Percentiles rank a stretch among this genome's conserved stretches.
phyloP scores from a whole-genome alignment of 495 filamentous ascomycete genomes.

The Lentithecium fluviatile region DNA sequence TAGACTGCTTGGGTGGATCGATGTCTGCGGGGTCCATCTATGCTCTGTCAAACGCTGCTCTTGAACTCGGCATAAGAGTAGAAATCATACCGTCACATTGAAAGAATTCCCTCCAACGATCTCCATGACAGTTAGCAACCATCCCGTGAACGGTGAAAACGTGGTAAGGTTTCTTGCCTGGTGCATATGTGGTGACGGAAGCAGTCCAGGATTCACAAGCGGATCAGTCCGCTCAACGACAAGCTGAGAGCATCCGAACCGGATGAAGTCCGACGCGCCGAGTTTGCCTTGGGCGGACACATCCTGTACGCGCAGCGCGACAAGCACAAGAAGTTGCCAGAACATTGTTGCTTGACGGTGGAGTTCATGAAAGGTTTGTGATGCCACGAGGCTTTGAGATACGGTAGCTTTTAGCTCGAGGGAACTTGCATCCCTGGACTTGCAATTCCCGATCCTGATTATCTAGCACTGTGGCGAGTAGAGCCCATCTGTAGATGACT shows the following conservation, averaged over 20 bases:
- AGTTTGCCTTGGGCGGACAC: constrained; percentile 1
- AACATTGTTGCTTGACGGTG: constrained; percentile 2
- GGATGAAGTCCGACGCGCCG: constrained; percentile 23
- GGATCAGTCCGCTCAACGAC: constrained; percentile 32
- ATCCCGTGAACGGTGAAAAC: too few relatives aligned
- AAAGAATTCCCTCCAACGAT: constrained; percentile 32
- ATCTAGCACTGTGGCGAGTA: too few relatives aligned
- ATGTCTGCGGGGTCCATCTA: constrained; percentile 22
- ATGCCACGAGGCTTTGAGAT: background rate
- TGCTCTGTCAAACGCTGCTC: constrained; percentile 3
- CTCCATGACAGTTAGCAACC: too few relatives aligned
- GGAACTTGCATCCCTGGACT: background rate
- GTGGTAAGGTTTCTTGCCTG: constrained; percentile 1
- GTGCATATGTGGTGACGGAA: constrained; percentile 27
- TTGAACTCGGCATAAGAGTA: background rate
- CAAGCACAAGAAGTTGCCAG: background rate
- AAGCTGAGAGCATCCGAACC: constrained; percentile 32
- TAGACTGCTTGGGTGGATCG: constrained; percentile 19
- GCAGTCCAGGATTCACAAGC: constrained; percentile 23
- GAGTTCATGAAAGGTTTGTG: background rate
- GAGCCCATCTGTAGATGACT: too few relatives aligned
- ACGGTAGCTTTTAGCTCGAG: background rate
- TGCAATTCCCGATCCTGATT: too few relatives aligned
- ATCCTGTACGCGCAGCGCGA: constrained; percentile 19
- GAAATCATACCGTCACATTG: constrained; percentile 18